Evolutionary conservation across 139 green algal genomes (phyloP).

Genomic region (Chlamydomonas incerta): DNA sequence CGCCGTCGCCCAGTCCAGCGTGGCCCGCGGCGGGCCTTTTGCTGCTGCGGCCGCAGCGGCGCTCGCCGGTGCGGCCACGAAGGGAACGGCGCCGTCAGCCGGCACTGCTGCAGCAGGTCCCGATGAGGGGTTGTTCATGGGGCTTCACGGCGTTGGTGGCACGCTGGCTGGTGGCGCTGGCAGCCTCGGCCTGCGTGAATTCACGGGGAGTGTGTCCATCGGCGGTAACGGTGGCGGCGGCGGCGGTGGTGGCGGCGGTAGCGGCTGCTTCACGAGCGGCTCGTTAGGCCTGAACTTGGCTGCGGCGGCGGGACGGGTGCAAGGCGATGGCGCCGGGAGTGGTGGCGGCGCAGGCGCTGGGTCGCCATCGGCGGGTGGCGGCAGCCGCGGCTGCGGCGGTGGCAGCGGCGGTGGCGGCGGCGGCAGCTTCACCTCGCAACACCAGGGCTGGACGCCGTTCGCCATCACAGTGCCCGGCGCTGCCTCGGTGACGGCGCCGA

Average conservation of each 20-base stretch:
- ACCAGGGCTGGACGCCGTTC: neutral
- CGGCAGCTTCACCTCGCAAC: neutral
- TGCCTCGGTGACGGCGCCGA: too few species aligned
- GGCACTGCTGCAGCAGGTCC: too few species aligned
- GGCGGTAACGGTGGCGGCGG: neutral
- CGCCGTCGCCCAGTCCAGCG: neutral
- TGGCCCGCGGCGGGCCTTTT: too few species aligned
- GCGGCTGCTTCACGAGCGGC: too few species aligned
- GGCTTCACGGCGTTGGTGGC: neutral
- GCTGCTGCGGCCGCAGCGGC: neutral
- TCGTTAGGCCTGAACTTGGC: too few species aligned
- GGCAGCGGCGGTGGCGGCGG: too few species aligned
- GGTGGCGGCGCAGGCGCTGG: too few species aligned
- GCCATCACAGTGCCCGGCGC: neutral
- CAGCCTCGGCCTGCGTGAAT: neutral
- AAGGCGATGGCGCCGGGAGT: too few species aligned
- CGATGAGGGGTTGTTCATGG: slow-evolving; percentile 1
- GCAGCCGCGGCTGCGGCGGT: too few species aligned
- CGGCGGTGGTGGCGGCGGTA: neutral
- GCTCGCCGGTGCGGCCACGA: neutral
- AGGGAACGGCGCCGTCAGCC: neutral
- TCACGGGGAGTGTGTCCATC: neutral
- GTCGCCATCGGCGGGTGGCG: too few species aligned
- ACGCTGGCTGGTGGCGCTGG: too few species aligned
- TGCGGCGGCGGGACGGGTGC: too few species aligned